Evolutionary conservation across 305 asterid species (phyloP).

Genomic region (Caryopteris hybrid): DNA sequence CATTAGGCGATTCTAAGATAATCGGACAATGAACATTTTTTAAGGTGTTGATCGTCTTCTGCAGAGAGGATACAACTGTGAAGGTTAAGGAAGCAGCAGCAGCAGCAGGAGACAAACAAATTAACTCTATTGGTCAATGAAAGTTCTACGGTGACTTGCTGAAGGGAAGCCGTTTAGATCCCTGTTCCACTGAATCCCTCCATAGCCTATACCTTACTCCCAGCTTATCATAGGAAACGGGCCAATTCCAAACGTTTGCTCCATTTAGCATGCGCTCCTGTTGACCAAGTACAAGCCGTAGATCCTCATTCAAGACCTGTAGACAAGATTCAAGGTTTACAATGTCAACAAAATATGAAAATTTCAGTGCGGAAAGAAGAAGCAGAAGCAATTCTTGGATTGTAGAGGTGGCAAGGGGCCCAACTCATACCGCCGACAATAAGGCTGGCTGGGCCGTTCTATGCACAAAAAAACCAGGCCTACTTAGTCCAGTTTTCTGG

Average conservation of each 20-base stretch:
- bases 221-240: slow-evolving; percentile 80
- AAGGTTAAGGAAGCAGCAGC: slow-evolving; percentile 15
- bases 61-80: background rate
- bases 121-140: slow-evolving; percentile 8
- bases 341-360: background rate
- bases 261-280: slow-evolving; percentile 83
- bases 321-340: background rate
- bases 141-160: slow-evolving; percentile 32
- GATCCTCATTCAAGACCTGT: slow-evolving; percentile 89
- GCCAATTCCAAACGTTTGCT: slow-evolving; percentile 79
- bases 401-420: too few relatives aligned
- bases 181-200: slow-evolving; percentile 76
- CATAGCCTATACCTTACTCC: slow-evolving; percentile 88
- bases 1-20: slow-evolving; percentile 3
- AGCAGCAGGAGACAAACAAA: slow-evolving; percentile 8
- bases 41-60: slow-evolving; percentile 15
- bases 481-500: too few relatives aligned
- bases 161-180: slow-evolving; percentile 39
- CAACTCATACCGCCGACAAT: too few relatives aligned
- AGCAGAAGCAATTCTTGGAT: background rate
- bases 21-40: background rate
- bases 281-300: slow-evolving; percentile 81
- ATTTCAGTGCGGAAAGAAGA: too few relatives aligned
- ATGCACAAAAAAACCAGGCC: too few relatives aligned
- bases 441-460: too few relatives aligned